phyloP scores from a whole-genome alignment of 169 alveolate genomes.

The Plasmodium sp. region DNA sequence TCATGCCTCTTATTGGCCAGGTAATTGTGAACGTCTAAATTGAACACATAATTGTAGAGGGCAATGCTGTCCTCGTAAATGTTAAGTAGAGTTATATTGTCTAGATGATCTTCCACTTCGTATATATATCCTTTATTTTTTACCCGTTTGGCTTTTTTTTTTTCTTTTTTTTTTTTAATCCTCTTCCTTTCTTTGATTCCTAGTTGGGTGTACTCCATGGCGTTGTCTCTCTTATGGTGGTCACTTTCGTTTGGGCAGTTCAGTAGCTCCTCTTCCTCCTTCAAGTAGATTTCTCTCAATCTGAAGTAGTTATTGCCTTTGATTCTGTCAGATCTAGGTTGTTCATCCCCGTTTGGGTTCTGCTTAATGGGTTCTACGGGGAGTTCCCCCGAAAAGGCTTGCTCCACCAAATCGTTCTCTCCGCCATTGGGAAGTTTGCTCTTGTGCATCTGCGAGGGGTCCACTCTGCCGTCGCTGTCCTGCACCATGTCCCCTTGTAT shows the following conservation, averaged over 20 bases:
- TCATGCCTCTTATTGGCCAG: conserved; percentile 18
- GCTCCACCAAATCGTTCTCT: neutral
- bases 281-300: conserved; percentile 55
- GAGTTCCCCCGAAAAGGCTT: neutral
- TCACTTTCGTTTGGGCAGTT: conserved; percentile 11
- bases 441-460: neutral
- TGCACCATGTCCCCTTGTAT: conserved; percentile 31
- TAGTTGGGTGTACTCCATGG: neutral
- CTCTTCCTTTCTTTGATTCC: conserved; percentile 52
- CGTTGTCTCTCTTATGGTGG: neutral
- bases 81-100: conserved; percentile 43
- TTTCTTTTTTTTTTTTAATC: conserved; percentile 55
- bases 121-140: conserved; percentile 57
- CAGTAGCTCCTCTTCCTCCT: conserved; percentile 27
- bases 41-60: conserved; percentile 57
- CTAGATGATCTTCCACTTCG: conserved; percentile 73
- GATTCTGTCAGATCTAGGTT: neutral
- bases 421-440: neutral
- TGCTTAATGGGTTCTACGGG: neutral
- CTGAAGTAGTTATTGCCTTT: conserved; percentile 33
- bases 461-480: neutral
- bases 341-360: neutral
- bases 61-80: conserved; percentile 65
- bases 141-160: conserved; percentile 16
- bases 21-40: conserved; percentile 7